Percentiles rank a stretch among this genome's conserved stretches.
These are phyloP conservation scores for Bathelium albidoporum DNA, from an alignment of 495 filamentous ascomycete species.

Conservation along the genomic window DNA sequence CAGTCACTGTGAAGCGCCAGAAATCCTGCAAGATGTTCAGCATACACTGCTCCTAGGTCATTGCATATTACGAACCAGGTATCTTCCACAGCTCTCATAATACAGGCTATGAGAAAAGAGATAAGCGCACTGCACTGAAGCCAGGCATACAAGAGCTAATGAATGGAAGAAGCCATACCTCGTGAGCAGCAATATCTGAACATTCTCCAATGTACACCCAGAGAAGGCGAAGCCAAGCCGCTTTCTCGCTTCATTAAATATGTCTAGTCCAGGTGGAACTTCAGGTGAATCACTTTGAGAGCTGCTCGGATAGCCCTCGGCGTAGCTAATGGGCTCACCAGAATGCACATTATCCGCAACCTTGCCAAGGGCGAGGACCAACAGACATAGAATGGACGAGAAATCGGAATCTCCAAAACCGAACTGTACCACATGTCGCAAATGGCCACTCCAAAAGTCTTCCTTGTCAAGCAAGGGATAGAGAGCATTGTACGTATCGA, in stretches of 20 bases:
- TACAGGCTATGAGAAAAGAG: constrained; percentile 35
- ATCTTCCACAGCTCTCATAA: constrained; percentile 40
- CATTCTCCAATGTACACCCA: constrained; percentile 45
- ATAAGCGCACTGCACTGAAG: neutral
- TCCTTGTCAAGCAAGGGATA: constrained; percentile 48
- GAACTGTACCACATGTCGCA: constrained; percentile 36
- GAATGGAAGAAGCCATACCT: neutral
- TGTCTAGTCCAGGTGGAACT: constrained; percentile 43
- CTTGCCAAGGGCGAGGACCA: constrained; percentile 48
- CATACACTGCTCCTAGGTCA: neutral
- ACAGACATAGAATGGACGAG: constrained; percentile 41
- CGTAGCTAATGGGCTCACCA: constrained; percentile 33
- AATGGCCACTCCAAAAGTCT: constrained; percentile 37
- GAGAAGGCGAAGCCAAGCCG: constrained; percentile 47
- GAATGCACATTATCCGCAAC: constrained; percentile 40
- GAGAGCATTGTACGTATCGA: constrained; percentile 45
- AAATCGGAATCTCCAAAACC: constrained; percentile 41
- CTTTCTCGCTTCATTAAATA: constrained; percentile 51
- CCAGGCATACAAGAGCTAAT: too few relatives aligned
- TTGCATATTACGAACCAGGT: constrained; percentile 32
- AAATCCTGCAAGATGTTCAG: constrained; percentile 38
- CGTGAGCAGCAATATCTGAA: constrained; percentile 44
- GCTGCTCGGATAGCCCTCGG: constrained; percentile 41
- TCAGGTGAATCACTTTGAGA: constrained; percentile 40
- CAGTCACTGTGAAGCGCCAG: constrained; percentile 44